Evolutionary conservation across 345 rosid genomes (phyloP), one percentile per base, ranked within the genome.

Genomic region (Passiflora organensis): DNA sequence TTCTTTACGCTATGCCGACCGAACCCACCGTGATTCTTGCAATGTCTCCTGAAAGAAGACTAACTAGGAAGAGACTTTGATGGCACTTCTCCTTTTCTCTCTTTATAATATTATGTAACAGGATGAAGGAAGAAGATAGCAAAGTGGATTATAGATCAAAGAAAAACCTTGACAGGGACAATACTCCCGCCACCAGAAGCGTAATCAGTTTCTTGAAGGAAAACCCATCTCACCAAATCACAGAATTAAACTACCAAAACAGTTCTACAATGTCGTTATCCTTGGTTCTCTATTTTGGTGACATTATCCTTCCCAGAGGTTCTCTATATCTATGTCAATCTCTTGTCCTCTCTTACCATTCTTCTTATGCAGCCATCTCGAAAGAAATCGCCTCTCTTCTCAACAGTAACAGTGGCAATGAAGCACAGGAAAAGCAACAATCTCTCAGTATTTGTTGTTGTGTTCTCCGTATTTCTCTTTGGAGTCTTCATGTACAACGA

Each of bases 191-290:
- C 71, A 73, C 76, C 80, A 66, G 62, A 82, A 82, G 67, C 72
- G 63, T 68, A 65, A 64, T 64, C 63, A 71, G 36, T 68, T 67
- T 52, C 69, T 76, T 73, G 42, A 65, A 80, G 85, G 79, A 74
- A 79, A 63, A 61, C 59, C 67, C 87, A 67, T 67, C 74, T 71
- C 87, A 84, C 89, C 93, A 76, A 87, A 80, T 72, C 74, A 55
- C 24, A 62, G 1, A 71, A 77, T 57, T 59, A 37, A 86, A 64
- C 41, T 24, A 15, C 5, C 48, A 9, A n/a, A n/a, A n/a, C n/a
- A n/a, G n/a, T n/a, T n/a, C n/a, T n/a, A n/a, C n/a, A n/a, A n/a
- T n/a, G n/a, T n/a, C n/a, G n/a, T 52, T 21, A 15, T 20, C 32
- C 32, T 59, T 8, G 20, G 12, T 21, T 21, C 50, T 48, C 51